Evolutionary conservation across 768 basidiomycete species (phyloP).

Genomic region (Hydnum rufescens): DNA sequence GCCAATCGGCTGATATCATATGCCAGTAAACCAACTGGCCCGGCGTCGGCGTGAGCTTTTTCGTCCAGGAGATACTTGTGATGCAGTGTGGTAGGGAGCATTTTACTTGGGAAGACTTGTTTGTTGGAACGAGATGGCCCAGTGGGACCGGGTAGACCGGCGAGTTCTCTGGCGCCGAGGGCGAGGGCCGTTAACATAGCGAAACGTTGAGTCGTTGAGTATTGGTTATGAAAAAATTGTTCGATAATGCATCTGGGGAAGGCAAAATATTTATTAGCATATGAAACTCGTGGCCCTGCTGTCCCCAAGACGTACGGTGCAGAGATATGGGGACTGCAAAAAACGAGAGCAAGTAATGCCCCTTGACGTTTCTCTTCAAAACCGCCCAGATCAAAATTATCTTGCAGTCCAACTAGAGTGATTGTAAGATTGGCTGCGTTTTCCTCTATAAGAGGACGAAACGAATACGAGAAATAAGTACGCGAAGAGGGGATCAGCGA

Average conservation of each 20-base stretch:
- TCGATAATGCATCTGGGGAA: conserved; percentile 67
- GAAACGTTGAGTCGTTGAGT: conserved; percentile 70
- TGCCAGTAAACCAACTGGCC: conserved; percentile 36
- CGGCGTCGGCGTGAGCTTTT: conserved; percentile 14
- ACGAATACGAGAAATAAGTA: not conserved
- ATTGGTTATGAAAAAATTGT: conserved; percentile 87
- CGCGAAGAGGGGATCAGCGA: not conserved
- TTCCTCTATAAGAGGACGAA: conserved; percentile 39
- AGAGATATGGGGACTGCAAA: conserved; percentile 54
- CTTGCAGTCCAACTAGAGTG: conserved; percentile 49
- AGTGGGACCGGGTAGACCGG: conserved; percentile 22
- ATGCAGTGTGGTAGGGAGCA: conserved; percentile 53
- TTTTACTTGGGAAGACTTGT: conserved; percentile 62
- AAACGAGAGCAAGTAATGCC: conserved; percentile 59
- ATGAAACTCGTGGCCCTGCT: no score
- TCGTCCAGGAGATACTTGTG: conserved; percentile 36
- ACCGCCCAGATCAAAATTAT: conserved; percentile 66
- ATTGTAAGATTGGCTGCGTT: conserved; percentile 70
- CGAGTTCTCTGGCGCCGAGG: conserved; percentile 69
- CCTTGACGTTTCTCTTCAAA: conserved; percentile 64
- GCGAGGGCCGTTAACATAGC: conserved; percentile 74
- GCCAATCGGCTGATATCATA: conserved; percentile 42
- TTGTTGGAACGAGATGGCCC: not conserved
- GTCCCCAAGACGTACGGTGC: conserved; percentile 44
- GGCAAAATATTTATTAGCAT: not conserved